Conservation (phyloP, 495 filamentous ascomycete genomes). For the Tuber melanosporum region DNA sequence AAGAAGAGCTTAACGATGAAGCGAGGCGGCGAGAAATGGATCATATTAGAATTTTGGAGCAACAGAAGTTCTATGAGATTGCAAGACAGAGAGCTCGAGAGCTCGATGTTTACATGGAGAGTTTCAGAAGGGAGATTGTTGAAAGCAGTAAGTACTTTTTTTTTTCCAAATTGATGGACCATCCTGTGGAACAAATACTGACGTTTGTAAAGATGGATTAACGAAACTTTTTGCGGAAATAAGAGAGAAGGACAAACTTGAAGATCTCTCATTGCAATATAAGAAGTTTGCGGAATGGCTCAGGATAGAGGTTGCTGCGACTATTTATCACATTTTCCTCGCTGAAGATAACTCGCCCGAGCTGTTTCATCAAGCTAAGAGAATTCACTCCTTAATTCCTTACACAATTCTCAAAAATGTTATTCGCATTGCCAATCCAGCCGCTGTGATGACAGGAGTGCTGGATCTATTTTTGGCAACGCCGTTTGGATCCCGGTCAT, state of each 20-base stretch:
- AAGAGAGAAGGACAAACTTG: slow-evolving; percentile 73
- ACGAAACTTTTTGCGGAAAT: slow-evolving; percentile 92
- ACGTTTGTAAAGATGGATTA: slow-evolving; percentile 60
- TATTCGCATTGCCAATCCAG: slow-evolving; percentile 91
- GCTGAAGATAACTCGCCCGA: slow-evolving; percentile 97
- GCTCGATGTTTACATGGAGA: slow-evolving; percentile 96
- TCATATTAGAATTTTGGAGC: slow-evolving; percentile 80
- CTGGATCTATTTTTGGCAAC: slow-evolving; percentile 93
- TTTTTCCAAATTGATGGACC: background rate
- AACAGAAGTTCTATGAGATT: slow-evolving; percentile 90
- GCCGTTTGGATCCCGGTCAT: slow-evolving; percentile 79
- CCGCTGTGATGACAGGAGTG: slow-evolving; percentile 86
- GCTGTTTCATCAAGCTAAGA: slow-evolving; percentile 84
- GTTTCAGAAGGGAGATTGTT: slow-evolving; percentile 66
- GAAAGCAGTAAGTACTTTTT: slow-evolving; percentile 60
- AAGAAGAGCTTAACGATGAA: slow-evolving; percentile 79
- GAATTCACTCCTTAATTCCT: slow-evolving; percentile 86
- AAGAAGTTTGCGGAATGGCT: slow-evolving; percentile 98
- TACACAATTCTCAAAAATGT: slow-evolving; percentile 93
- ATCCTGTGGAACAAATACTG: slow-evolving; percentile 19
- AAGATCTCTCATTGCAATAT: slow-evolving; percentile 86
- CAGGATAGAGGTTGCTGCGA: slow-evolving; percentile 92
- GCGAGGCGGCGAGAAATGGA: slow-evolving; percentile 73
- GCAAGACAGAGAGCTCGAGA: slow-evolving; percentile 83
- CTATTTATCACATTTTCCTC: slow-evolving; percentile 93